Conservation (phyloP, 2,329 filamentous ascomycete species). For the Dactylella cylindrospora region DNA sequence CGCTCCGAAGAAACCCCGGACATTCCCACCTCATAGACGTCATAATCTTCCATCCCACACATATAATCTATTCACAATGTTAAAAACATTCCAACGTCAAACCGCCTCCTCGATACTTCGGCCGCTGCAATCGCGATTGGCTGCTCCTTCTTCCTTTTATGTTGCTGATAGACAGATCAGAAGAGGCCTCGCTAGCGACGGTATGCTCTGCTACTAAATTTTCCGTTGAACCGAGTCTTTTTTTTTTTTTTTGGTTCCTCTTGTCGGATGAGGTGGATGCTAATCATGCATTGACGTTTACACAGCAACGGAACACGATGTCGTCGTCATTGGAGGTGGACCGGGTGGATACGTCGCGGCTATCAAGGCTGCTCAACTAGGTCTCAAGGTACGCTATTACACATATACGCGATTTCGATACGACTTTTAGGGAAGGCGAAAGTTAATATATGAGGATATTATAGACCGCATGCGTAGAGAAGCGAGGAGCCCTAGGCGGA, state of each 20-base stretch:
- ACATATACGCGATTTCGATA: not conserved
- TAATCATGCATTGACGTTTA: conserved; percentile 1
- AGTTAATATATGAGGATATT: conserved; percentile 27
- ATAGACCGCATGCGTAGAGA: conserved; percentile 95
- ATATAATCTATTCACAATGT: conserved; percentile 13
- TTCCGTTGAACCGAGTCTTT: too few relatives aligned
- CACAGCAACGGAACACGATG: conserved; percentile 82
- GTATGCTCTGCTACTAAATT: conserved; percentile 6
- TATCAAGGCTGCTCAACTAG: conserved; percentile 97
- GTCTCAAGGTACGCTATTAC: conserved; percentile 76
- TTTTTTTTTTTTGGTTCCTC: conserved; percentile 51
- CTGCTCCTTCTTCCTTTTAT: conserved; percentile 35
- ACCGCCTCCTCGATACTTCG: conserved; percentile 33
- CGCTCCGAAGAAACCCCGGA: conserved; percentile 12
- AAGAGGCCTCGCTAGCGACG: conserved; percentile 50
- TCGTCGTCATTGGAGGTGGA: conserved; percentile 96
- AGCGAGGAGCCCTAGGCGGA: conserved; percentile 89
- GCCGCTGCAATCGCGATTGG: conserved; percentile 40
- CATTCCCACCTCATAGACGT: conserved; percentile 26
- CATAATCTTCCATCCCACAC: conserved; percentile 12
- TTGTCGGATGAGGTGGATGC: conserved; percentile 22
- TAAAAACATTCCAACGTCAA: conserved; percentile 41
- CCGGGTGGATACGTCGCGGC: conserved; percentile 98
- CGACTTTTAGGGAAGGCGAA: not conserved
- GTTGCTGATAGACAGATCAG: conserved; percentile 34